These are phyloP conservation scores for Quercus phellos DNA, from an alignment of 331 rosid genomes.

Conservation along the genomic window DNA sequence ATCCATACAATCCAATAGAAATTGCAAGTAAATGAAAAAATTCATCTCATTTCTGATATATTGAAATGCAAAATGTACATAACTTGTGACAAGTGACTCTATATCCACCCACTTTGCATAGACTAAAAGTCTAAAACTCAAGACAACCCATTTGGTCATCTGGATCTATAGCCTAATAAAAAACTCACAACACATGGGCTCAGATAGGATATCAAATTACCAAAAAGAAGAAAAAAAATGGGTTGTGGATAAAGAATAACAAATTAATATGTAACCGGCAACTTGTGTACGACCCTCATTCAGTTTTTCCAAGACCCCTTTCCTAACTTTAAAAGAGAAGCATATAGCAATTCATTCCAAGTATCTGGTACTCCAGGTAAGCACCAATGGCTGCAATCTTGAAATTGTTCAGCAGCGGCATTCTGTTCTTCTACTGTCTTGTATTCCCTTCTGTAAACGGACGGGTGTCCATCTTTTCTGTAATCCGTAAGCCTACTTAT, in stretches of 20 bases:
- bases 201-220: not conserved
- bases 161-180: not conserved
- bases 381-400: constrained; percentile 99
- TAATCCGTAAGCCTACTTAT: constrained; percentile 79
- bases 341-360: constrained; percentile 82
- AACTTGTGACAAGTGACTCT: not conserved
- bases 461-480: constrained; percentile 91
- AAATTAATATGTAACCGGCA: not conserved
- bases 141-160: constrained; percentile 2
- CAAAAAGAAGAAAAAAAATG: not conserved
- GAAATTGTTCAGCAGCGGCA: constrained; percentile 47
- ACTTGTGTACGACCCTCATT: not conserved
- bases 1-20: not conserved
- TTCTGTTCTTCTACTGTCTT: constrained; percentile 41
- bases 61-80: constrained; percentile 20
- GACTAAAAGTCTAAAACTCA: constrained; percentile 13
- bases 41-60: not conserved
- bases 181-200: constrained; percentile 9
- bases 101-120: not conserved
- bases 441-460: constrained; percentile 71
- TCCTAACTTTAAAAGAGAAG: constrained; percentile 51
- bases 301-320: constrained; percentile 42
- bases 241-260: not conserved
- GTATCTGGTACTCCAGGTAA: constrained; percentile 96
- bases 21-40: not conserved